These are phyloP conservation scores for Colletotrichum gigasporum DNA, from an alignment of 2,329 filamentous ascomycete species.

Conservation along the genomic window DNA sequence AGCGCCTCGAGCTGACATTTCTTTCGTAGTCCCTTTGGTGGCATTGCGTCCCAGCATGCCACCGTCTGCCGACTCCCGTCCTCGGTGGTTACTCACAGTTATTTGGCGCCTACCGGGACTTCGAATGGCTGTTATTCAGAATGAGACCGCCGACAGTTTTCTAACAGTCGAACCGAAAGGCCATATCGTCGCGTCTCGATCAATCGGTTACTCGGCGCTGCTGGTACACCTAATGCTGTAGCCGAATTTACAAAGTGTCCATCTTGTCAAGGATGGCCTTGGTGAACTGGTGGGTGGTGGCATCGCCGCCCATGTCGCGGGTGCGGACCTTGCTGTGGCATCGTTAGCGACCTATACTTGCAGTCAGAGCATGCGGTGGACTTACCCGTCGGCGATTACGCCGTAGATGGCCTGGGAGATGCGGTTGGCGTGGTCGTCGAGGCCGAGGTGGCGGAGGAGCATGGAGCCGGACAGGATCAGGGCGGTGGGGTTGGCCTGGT, in stretches of 20 bases:
- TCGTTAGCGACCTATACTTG: slow-evolving; percentile 48
- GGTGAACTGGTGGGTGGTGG: slow-evolving; percentile 94
- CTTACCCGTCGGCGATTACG: slow-evolving; percentile 89
- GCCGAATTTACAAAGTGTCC: slow-evolving; percentile 72
- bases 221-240: not conserved
- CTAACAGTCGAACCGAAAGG: too few species aligned
- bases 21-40: too few species aligned
- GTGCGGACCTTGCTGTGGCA: slow-evolving; percentile 80
- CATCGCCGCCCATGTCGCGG: slow-evolving; percentile 92
- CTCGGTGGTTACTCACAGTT: too few species aligned
- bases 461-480: slow-evolving; percentile 95
- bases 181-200: not conserved
- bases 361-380: slow-evolving; percentile 35
- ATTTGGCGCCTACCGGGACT: too few species aligned
- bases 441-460: slow-evolving; percentile 95
- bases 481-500: slow-evolving; percentile 97
- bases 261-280: slow-evolving; percentile 94
- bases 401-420: slow-evolving; percentile 87
- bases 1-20: too few species aligned
- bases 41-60: slow-evolving; percentile 22
- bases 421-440: slow-evolving; percentile 98
- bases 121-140: too few species aligned
- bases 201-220: not conserved
- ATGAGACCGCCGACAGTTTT: too few species aligned
- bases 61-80: too few species aligned